Base-by-base conservation (phyloP, 2,329 filamentous ascomycete species). In the Hypoxylon sp. region DNA sequence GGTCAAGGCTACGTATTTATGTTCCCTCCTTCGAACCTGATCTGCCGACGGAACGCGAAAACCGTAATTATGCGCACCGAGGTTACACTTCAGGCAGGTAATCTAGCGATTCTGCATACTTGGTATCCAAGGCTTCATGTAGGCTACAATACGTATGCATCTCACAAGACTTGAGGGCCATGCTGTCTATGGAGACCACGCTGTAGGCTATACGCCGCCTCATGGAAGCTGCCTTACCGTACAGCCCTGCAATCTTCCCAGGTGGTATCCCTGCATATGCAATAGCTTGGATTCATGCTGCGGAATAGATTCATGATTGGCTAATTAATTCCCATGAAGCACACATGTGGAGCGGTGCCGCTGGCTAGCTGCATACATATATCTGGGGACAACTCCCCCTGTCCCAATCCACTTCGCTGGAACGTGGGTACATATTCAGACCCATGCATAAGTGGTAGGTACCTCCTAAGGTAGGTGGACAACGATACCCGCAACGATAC, bases 1-100 rank as follows among this genome's bases (percentile, higher is more conserved):
- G 39, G 39, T 44, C 17, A 11, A 22, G 17, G 17, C 4, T 5
- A 8, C 39, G 8, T 61, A 61, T 61, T 61, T 54, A 61, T 61
- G 24, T 14, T 17, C n/a, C 3, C 47, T 46, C 24, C 39, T 44
- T 52, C 33, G 13, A 5, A 29, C 35, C 48, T 13, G 26, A 31
- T 60, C 50, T 61, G 39, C 48, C 47, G 37, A 54, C 52, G 9
- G 19, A 39, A 37, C 47, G 24, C 58, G 48, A 48, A 61, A 46
- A 26, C 31, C 26, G 44, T 31, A 31, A 31, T 31, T 9, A 26
- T 17, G 42, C 39, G 39, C 26, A 35, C 22, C 22, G 5, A 61
- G 17, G 48, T 61, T 54, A 61, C 58, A 46, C 37, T 17, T 53
- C 3, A 24, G 19, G 13, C 47, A 59, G 26, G 46, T 44, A 8